Percentiles rank a stretch among this genome's conserved stretches.
Evolutionary conservation across 2,329 filamentous ascomycete genomes (phyloP).

Genomic region (Ramularia endophylla): DNA sequence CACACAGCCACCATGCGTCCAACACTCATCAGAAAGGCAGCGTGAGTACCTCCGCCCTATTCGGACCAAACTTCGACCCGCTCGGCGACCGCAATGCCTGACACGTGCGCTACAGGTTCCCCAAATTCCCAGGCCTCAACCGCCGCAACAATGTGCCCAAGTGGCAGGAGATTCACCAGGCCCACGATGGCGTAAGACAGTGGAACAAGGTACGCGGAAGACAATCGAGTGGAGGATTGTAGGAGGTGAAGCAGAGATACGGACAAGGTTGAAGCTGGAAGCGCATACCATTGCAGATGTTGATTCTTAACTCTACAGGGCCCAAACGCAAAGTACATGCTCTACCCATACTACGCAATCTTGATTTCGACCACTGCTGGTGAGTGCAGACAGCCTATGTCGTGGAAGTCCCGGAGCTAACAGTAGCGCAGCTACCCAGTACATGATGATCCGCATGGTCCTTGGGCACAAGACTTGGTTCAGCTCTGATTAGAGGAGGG

Average conservation of each 20-base stretch:
- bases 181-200: constrained; percentile 63
- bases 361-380: constrained; percentile 40
- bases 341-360: constrained; percentile 62
- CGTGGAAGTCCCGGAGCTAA: not conserved
- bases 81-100: constrained; percentile 4
- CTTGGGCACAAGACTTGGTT: constrained; percentile 75
- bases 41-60: constrained; percentile 27
- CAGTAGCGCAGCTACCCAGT: constrained; percentile 45
- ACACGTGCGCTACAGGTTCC: constrained; percentile 9
- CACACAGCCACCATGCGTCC: constrained; percentile 20
- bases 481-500: not conserved
- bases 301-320: constrained; percentile 41
- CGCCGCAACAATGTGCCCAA: constrained; percentile 70
- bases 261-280: not conserved
- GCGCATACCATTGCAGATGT: constrained; percentile 4
- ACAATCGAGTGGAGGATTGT: constrained; percentile 3
- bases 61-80: not conserved
- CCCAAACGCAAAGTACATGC: constrained; percentile 57
- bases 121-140: constrained; percentile 47
- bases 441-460: constrained; percentile 68
- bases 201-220: constrained; percentile 67
- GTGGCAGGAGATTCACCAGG: constrained; percentile 70
- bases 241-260: not conserved
- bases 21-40: constrained; percentile 38
- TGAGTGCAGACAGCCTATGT: constrained; percentile 40